Conservation (phyloP, 2,329 filamentous ascomycete genomes). For the Pyrenophora tritici-repentis region DNA sequence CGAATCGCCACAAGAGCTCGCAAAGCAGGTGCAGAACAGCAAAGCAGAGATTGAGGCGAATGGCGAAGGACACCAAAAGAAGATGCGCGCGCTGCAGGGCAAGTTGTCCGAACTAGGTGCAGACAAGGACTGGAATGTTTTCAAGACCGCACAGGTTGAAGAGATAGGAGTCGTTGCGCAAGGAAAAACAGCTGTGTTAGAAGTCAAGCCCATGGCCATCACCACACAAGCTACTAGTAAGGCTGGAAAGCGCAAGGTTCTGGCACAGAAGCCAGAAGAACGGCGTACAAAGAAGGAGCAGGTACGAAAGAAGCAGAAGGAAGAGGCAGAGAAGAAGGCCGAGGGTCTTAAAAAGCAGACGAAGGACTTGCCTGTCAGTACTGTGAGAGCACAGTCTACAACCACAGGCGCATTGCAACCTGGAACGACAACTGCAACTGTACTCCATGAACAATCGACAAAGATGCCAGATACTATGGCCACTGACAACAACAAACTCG, state of each 20-base stretch:
- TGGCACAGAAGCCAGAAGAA: background rate
- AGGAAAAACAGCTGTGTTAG: background rate
- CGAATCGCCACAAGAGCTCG: background rate
- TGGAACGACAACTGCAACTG: background rate
- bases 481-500: background rate
- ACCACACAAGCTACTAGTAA: background rate
- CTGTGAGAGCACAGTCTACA: slow-evolving; percentile 8
- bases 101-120: background rate
- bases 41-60: background rate
- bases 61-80: background rate
- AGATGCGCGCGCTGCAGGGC: background rate
- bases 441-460: background rate
- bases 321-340: background rate
- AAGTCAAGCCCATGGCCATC: background rate
- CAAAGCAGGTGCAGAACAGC: slow-evolving; percentile 1
- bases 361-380: background rate
- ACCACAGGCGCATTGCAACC: slow-evolving; percentile 1
- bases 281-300: background rate
- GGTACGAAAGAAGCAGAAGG: background rate
- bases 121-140: background rate
- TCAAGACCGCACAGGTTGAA: background rate
- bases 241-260: background rate
- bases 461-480: background rate
- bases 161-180: background rate
- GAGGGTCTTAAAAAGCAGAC: too few relatives aligned